Evolutionary conservation across 768 basidiomycete genomes (phyloP), one percentile per base, ranked within the genome.

Genomic region (Tephrocybe rancida): DNA sequence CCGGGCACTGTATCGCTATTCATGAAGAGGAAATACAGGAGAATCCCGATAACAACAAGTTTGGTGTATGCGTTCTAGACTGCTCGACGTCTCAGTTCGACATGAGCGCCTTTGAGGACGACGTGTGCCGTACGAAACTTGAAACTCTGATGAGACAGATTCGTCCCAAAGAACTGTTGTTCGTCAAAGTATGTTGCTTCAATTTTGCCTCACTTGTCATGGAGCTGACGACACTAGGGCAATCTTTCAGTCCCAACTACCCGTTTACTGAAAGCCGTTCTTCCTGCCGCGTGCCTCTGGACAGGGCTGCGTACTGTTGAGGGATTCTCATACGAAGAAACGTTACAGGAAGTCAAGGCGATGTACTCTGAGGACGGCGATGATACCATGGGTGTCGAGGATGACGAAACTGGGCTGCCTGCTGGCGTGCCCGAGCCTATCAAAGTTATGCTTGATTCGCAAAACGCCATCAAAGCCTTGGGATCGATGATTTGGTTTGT

Each of bases 21-120:
- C 87, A 87, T 6, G 91, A 92, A 64, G 75, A 79, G 16, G 75
- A 73, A 8, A 67, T 74, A 18, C 73, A 70, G 21, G 77, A 80
- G 37, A 73, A 69, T 6, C 55, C 66, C 4, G 75, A 76, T 44
- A 63, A 69, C 14, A 81, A 84, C 48, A 78, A 75, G 21, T 98
- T 97, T 62, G 97, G 97, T 0, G 72, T 98, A 37, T 96, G 92
- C 64, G 86, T 95, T 7, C 70, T 98, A 61, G 97, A 99, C 67
- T 95, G 94, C 54, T 83, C 97, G 3, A 99, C 97, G 0, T 95
- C 93, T 41, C 90, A 96, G 67, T 98, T 99, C 76, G 88, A 93
- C 64, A 66, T 99, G 63, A 90, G 90, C 50, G 77, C 81, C 0
- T 97, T 98, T 67, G 84, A 89, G 53, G 97, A 99, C 61, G 97